Percentiles rank a stretch among this genome's conserved stretches.
phyloP scores from a whole-genome alignment of 2,329 filamentous ascomycete genomes.

The Fusarium mundagurra region DNA sequence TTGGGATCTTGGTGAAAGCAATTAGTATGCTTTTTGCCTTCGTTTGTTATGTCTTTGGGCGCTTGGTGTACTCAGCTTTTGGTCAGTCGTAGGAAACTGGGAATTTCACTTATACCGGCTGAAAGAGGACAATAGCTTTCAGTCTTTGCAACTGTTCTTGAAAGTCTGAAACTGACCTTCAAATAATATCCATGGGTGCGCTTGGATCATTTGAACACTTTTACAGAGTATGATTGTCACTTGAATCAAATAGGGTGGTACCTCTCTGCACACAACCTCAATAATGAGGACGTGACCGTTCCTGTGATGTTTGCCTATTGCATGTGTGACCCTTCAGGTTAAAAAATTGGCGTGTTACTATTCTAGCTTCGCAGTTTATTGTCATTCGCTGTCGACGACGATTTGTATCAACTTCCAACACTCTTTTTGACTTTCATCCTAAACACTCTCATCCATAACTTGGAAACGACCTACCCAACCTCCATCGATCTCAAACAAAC shows the following conservation, averaged over 20 bases:
- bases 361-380: fast-evolving
- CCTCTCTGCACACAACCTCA: neutral
- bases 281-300: neutral
- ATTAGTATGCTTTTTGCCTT: neutral
- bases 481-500: neutral
- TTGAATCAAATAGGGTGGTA: neutral
- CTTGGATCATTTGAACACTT: neutral
- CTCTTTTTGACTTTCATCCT: neutral
- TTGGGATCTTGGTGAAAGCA: neutral
- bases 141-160: neutral
- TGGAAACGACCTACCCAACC: neutral
- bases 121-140: neutral
- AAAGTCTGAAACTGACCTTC: neutral
- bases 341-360: neutral
- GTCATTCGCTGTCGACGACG: neutral
- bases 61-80: neutral
- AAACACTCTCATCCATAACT: neutral
- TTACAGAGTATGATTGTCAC: neutral
- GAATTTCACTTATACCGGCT: neutral
- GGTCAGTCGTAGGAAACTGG: neutral
- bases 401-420: neutral
- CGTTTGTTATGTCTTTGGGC: neutral
- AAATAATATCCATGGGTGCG: fast-evolving
- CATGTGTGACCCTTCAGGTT: fast-evolving
- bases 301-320: neutral